Conservation (phyloP, 495 filamentous ascomycete genomes). For the Podospora australis region DNA sequence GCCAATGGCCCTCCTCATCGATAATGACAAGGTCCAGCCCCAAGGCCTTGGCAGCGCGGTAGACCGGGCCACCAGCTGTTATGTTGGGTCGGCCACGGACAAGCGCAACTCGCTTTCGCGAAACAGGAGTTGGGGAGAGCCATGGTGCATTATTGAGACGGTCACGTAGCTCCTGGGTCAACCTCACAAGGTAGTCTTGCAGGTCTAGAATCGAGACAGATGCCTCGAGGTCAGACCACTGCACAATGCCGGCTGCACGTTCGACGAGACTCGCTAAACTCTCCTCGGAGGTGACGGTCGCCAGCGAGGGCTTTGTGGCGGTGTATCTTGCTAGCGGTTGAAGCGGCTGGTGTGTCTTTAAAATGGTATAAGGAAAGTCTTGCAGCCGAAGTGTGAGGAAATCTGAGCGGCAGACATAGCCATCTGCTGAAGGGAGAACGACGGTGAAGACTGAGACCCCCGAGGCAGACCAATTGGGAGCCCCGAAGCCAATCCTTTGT, state of each 20-base stretch:
- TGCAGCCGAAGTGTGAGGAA: slow-evolving; percentile 21
- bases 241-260: slow-evolving; percentile 17
- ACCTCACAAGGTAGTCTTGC: slow-evolving; percentile 1
- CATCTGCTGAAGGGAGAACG: slow-evolving; percentile 14
- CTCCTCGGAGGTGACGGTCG: slow-evolving; percentile 1
- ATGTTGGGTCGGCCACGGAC: slow-evolving; percentile 33
- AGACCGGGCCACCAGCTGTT: slow-evolving; percentile 30
- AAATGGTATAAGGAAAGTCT: slow-evolving; percentile 17
- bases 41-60: slow-evolving; percentile 34
- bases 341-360: slow-evolving; percentile 6
- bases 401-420: slow-evolving; percentile 16
- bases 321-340: slow-evolving; percentile 10
- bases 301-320: neutral
- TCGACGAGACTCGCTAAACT: slow-evolving; percentile 10
- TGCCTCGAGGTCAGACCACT: slow-evolving; percentile 16
- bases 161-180: slow-evolving; percentile 16
- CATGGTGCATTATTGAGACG: slow-evolving; percentile 21
- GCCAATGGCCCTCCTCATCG: slow-evolving; percentile 43
- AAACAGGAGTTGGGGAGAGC: slow-evolving; percentile 17
- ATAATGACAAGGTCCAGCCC: slow-evolving; percentile 42
- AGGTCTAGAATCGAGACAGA: slow-evolving; percentile 12
- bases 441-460: slow-evolving; percentile 16
- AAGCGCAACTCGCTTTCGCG: slow-evolving; percentile 30
- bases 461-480: neutral
- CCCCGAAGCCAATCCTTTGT: slow-evolving; percentile 8